phyloP scores from a whole-genome alignment of 768 basidiomycete species.

The Lentinula raphanica region DNA sequence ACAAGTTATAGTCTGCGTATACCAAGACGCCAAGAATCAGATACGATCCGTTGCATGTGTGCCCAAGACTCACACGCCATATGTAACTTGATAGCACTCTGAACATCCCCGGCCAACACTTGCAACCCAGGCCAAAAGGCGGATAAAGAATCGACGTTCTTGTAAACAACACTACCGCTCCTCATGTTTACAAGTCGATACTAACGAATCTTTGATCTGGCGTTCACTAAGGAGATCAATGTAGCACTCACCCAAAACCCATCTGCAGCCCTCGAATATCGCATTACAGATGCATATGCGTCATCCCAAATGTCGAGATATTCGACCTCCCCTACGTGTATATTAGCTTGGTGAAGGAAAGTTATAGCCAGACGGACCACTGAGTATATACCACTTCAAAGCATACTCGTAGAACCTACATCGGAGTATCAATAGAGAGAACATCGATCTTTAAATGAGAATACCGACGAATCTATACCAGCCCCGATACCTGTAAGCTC shows the following conservation, averaged over 20 bases:
- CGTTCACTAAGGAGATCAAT: background rate
- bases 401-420: constrained; percentile 82
- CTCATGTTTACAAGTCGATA: constrained; percentile 83
- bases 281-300: constrained; percentile 79
- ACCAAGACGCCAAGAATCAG: background rate
- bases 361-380: constrained; percentile 39
- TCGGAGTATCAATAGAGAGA: constrained; percentile 17
- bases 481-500: constrained; percentile 84
- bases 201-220: constrained; percentile 32
- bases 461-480: constrained; percentile 44
- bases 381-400: constrained; percentile 86
- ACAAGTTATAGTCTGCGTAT: constrained; percentile 80
- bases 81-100: constrained; percentile 90
- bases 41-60: background rate
- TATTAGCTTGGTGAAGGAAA: background rate
- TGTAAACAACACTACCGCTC: constrained; percentile 66
- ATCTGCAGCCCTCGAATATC: constrained; percentile 73
- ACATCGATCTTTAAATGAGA: background rate
- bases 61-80: constrained; percentile 59
- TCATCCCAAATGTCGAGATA: constrained; percentile 85
- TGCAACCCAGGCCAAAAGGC: constrained; percentile 98
- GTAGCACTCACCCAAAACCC: constrained; percentile 72
- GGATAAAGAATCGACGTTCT: constrained; percentile 88
- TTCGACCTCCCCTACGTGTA: constrained; percentile 58
- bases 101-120: constrained; percentile 78